These are phyloP conservation scores for Macaranga tanarius DNA, from an alignment of 441 rosid genomes.

Conservation along the genomic window DNA sequence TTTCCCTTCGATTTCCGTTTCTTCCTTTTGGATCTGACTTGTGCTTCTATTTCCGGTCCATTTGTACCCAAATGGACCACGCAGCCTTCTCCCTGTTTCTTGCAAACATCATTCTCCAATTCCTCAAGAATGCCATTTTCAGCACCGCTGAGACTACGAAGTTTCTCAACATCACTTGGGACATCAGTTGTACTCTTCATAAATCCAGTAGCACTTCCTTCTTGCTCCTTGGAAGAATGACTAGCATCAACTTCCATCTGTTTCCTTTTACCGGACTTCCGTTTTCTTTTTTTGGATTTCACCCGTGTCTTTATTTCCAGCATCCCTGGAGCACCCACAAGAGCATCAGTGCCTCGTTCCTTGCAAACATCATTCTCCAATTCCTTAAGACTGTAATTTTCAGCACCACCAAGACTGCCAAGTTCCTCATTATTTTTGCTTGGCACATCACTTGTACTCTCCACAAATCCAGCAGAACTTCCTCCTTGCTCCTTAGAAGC, in stretches of 20 bases:
- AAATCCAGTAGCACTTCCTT: neutral
- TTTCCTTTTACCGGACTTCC: neutral
- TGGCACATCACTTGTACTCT: neutral
- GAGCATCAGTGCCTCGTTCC: too few relatives aligned
- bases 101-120: too few relatives aligned
- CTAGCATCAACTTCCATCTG: neutral
- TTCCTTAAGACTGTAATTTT: neutral
- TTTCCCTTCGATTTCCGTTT: conserved; percentile 3
- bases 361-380: neutral
- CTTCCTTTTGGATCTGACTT: conserved; percentile 2
- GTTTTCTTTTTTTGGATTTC: conserved; percentile 7
- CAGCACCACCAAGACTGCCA: neutral
- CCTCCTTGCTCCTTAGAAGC: neutral
- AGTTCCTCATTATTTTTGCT: neutral
- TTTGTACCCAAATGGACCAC: neutral
- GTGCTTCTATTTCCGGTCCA: neutral
- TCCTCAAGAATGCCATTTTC: too few relatives aligned
- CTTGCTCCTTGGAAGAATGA: neutral
- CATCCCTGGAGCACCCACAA: too few relatives aligned
- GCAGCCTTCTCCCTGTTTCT: neutral
- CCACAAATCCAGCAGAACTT: neutral
- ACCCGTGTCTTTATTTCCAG: neutral
- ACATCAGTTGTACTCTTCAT: neutral
- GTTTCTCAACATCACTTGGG: neutral
- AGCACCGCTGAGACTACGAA: neutral